Evolutionary conservation across 75 land plant species (phyloP), one percentile per base, ranked within the genome.

Genomic region (Sequoia sempervirens): DNA sequence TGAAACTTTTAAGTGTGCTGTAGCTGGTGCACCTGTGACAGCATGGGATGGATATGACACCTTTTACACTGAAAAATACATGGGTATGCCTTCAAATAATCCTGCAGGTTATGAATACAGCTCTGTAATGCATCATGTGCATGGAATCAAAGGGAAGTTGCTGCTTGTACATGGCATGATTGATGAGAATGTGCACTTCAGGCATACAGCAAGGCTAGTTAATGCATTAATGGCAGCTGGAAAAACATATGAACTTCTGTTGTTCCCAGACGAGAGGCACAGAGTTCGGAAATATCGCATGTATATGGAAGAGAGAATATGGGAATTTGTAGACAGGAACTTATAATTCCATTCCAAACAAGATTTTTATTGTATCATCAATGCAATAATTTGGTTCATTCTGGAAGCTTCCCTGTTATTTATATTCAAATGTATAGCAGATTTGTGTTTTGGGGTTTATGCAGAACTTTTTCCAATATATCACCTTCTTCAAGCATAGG

Each of bases 21-120:
- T 96, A 3, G 91, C 96, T 34, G 99, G 99, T 68, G 99, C 99
- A 40, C 99, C 99, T 0, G 99, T 97, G 61, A 97, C 99, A 45
- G 83, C 98, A 23, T 97, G 98, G 98, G 99, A 97, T 86, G 99
- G 98, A 34, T 97, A 97, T 79, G 99, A 97, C 85, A 96, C 99
- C 20, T 94, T 90, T 85, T 97, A 97, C 87, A 97, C 99, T 0
- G 99, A 97, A 68, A 97, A 96, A 91, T 97, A 95, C 89, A 93
- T 97, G 98, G 99, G 99, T 1, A 70, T 89, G 84, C 99, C 98
- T 26, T 81, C 89, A 68, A 89, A 90, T 32, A 90, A 97, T 56
- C 86, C 84, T 2, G 83, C 45, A 34, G 92, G 84, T 2, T 97
- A 92, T 78, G 90, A 89, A 81, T 83, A 76, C 53, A 84, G 96